Evolutionary conservation across 345 rosid genomes (phyloP), one percentile per base, ranked within the genome.

Genomic region (Eucalyptus grandis): DNA sequence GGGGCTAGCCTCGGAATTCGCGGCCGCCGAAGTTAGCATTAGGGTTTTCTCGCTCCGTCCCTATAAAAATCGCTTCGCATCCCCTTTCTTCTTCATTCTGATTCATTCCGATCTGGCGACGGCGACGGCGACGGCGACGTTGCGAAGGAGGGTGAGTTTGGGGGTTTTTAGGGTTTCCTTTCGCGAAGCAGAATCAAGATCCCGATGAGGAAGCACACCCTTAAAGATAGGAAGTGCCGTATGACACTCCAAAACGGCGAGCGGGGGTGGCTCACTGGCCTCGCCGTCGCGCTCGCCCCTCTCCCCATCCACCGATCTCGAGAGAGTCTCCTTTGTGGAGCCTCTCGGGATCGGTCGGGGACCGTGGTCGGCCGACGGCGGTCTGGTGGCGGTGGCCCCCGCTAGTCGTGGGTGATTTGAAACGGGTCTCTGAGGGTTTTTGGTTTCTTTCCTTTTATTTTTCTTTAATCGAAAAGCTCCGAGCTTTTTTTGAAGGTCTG

Each of bases 181-280:
- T 17, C 22, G 37, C 47, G 47, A 6, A 0, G 83, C 47, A 1
- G 15, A 21, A 77, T 77, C 58, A 5, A n/a, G 87, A 60, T 31
- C 92, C 93, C 94, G 11, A 89, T 94, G 96, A 94, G 91, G 95
- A 94, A 92, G 93, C 86, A 58, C 14, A 89, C 96, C 96, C 94
- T 87, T 49, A 86, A 26, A 89, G 94, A 94, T 94, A 94, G 95
- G 95, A 93, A 94, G 96, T 93, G 96, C 94, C 94, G 96, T 94
- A 92, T 94, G 96, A 94, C 96, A 92, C 95, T 92, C 89, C 88
- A 91, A 88, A 47, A 89, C 67, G 60, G 86, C 88, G 80, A 40
- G 86, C 69, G 34, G 16, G 69, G 88, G 93, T 89, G 91, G 81
- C 89, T 90, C 87, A 50, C 26, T 49, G 1, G 58, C 56, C 49